Base-by-base conservation (phyloP, 108 stramenopile genomes). In the Schizochytrium sp. region DNA sequence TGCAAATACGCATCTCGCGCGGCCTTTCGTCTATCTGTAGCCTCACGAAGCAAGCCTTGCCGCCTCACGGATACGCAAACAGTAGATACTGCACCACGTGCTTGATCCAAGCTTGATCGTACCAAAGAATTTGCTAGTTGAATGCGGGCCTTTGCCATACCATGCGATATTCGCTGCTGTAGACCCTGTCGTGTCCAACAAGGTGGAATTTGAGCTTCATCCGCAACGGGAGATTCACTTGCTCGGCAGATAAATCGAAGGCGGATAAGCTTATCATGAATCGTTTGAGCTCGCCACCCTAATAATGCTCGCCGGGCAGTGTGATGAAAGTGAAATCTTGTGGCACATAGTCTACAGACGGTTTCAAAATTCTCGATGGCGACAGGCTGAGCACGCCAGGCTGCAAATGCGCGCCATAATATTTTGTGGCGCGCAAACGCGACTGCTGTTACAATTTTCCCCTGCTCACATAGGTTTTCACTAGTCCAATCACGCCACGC, bases 351-450 rank as follows among this genome's bases (percentile, higher is more conserved):
- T 38, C 44, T 69, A 28, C 42, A 38, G 10, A 69, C 64, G 28
- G 64, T 69, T 15, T 69, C 64, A 44, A 44, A 69, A 44, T 44
- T 38, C 28, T 69, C 64, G 28, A 69, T 7, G 15, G 64, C 64
- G 19, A 69, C 10, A 7, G 64, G 64, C 28, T 69, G 64, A 38
- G 64, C 64, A 3, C 64, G 64, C 64, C 64, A 69, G 64, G 28
- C 64, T 15, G 64, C 64, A 69, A 69, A 69, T 38, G 64, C 64
- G 5, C 64, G 64, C 64, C 64, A 69, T 0, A 69, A 44, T 7
- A 44, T 69, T 44, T 69, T 69, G 10, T 44, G 64, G 42, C 64
- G 12, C 64, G 10, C 8, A 44, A 44, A 69, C 12, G 64, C 15
- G 19, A 44, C 64, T 12, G 64, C 64, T 38, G 64, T 69, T 0